These are phyloP conservation scores for Apiospora marii DNA, from an alignment of 2,329 filamentous ascomycete species.

Conservation along the genomic window DNA sequence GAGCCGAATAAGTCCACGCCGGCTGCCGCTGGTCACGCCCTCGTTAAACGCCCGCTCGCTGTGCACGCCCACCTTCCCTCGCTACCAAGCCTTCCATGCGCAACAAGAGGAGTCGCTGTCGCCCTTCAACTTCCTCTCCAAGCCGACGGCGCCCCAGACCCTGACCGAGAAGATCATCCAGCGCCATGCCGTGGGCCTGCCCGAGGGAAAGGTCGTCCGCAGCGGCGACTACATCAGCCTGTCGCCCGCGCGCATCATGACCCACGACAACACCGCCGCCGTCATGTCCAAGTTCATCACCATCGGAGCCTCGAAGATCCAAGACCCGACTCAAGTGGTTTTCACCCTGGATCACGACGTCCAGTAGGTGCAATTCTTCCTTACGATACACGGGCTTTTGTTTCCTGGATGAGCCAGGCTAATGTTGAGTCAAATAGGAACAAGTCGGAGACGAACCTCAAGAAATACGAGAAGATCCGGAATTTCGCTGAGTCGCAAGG, in stretches of 20 bases:
- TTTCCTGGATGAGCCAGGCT: neutral
- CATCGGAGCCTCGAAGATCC: slow-evolving; percentile 78
- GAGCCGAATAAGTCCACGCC: slow-evolving; percentile 6
- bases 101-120: slow-evolving; percentile 3
- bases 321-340: slow-evolving; percentile 77
- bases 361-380: neutral
- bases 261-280: slow-evolving; percentile 85
- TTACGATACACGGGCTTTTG: neutral
- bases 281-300: slow-evolving; percentile 81
- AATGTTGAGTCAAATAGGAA: slow-evolving; percentile 52
- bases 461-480: slow-evolving; percentile 84
- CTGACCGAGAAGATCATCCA: slow-evolving; percentile 27
- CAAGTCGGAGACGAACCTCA: slow-evolving; percentile 77
- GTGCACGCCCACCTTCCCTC: slow-evolving; percentile 16
- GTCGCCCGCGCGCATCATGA: slow-evolving; percentile 78
- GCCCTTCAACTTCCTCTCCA: neutral
- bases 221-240: slow-evolving; percentile 69
- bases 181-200: slow-evolving; percentile 24
- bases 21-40: neutral
- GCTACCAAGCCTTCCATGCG: slow-evolving; percentile 22
- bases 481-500: slow-evolving; percentile 82
- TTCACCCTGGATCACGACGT: slow-evolving; percentile 90
- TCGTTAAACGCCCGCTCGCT: neutral
- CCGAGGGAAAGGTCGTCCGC: slow-evolving; percentile 21
- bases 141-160: slow-evolving; percentile 22